These are phyloP conservation scores for Ceratobasidium sp. DNA, from an alignment of 1,284 basidiomycete species.

Conservation along the genomic window DNA sequence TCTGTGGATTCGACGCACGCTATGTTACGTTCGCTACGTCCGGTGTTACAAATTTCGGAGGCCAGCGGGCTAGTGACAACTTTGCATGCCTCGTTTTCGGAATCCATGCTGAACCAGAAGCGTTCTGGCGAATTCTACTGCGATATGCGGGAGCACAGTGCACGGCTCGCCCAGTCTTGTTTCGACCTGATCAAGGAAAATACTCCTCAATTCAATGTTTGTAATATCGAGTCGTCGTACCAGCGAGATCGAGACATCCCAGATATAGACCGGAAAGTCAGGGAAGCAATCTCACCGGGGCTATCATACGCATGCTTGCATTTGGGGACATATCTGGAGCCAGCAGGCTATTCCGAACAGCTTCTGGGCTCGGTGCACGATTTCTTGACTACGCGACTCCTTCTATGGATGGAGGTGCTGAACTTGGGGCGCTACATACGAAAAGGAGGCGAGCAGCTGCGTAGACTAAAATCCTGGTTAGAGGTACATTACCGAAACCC, in stretches of 20 bases:
- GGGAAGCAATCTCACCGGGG: background rate
- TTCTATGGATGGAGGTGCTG: conserved; percentile 25
- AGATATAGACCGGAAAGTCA: background rate
- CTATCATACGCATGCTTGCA: conserved; percentile 5
- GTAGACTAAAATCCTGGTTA: background rate
- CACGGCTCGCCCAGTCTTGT: background rate
- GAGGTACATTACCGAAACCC: background rate
- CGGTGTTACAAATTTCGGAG: background rate
- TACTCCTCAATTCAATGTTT: conserved; percentile 13
- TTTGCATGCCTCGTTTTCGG: conserved; percentile 5
- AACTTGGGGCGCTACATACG: background rate
- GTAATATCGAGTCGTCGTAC: conserved; percentile 7
- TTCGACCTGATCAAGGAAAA: background rate
- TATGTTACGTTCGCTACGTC: background rate
- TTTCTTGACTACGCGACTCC: background rate
- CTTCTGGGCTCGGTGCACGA: background rate
- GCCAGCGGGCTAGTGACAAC: background rate
- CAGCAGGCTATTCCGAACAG: too few relatives aligned
- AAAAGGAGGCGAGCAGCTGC: background rate
- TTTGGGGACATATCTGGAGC: background rate
- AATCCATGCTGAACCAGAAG: background rate
- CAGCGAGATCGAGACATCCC: background rate
- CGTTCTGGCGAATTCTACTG: background rate
- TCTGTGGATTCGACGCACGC: background rate
- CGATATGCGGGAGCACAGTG: background rate